Evolutionary conservation across 2,329 filamentous ascomycete species (phyloP).

Genomic region (Aspergillus eucalypticola): DNA sequence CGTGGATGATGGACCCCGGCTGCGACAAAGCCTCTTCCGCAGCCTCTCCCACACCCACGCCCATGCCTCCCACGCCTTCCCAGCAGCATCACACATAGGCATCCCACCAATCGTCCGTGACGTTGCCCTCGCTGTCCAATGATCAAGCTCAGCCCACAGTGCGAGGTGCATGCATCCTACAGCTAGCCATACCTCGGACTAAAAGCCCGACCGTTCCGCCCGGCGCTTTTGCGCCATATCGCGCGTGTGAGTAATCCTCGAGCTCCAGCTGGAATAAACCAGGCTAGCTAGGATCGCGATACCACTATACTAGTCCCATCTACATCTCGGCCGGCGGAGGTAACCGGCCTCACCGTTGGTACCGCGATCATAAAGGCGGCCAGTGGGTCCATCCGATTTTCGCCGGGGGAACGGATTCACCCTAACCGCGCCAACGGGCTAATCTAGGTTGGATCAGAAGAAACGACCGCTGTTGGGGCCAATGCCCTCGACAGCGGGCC

Average conservation of each 20-base stretch:
- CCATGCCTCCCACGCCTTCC: background rate
- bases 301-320: background rate
- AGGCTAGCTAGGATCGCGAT: background rate
- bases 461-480: background rate
- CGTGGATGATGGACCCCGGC: background rate
- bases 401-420: background rate
- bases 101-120: background rate
- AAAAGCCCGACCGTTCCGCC: background rate
- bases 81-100: background rate
- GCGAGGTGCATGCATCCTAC: background rate
- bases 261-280: background rate
- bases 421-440: background rate
- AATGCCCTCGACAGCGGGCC: background rate
- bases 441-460: background rate
- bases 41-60: background rate
- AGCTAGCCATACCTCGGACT: background rate
- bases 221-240: background rate
- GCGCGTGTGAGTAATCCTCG: background rate
- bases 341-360: background rate
- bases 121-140: background rate
- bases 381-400: background rate
- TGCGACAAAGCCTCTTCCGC: constrained; percentile 1
- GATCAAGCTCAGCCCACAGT: background rate
- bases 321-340: background rate
- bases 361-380: background rate